These are phyloP conservation scores for Colletotrichum melonis DNA, from an alignment of 2,329 filamentous ascomycete species.

Conservation along the genomic window DNA sequence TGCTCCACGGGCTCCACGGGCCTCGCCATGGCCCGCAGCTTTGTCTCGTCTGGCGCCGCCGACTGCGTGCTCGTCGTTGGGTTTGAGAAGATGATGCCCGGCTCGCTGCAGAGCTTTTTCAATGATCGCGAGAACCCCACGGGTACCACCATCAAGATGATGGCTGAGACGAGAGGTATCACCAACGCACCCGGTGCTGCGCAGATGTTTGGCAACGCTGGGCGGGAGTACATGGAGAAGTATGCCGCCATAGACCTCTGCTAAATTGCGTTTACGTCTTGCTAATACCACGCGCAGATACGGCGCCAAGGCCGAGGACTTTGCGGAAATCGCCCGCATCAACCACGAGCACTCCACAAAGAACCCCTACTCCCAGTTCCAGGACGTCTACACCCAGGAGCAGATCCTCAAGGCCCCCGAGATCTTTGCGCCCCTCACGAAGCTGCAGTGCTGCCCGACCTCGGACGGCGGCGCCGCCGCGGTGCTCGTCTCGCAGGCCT, in stretches of 20 bases:
- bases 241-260: constrained; percentile 45
- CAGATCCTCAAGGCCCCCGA: constrained; percentile 81
- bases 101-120: constrained; percentile 86
- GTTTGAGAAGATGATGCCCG: constrained; percentile 98
- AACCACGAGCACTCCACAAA: constrained; percentile 92
- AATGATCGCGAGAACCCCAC: constrained; percentile 87
- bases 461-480: constrained; percentile 92
- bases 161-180: constrained; percentile 83
- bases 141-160: constrained; percentile 79
- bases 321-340: constrained; percentile 92
- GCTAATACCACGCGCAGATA: constrained; percentile 63
- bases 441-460: constrained; percentile 98
- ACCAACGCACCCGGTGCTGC: constrained; percentile 87
- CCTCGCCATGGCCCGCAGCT: constrained; percentile 82
- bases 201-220: constrained; percentile 96
- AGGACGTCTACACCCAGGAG: constrained; percentile 88
- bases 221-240: constrained; percentile 95
- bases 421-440: constrained; percentile 90
- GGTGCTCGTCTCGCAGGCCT: constrained; percentile 87
- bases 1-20: constrained; percentile 96
- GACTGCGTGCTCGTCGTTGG: constrained; percentile 93
- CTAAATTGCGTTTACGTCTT: too few species aligned
- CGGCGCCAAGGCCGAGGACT: constrained; percentile 86
- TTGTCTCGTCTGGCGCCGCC: constrained; percentile 83
- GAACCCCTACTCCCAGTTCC: constrained; percentile 99